A percentile compares a stretch with the other conserved stretches of the same genome.
phyloP scores from a whole-genome alignment of 1,139 yeast species.

The Eremothecium sinecaudum region DNA sequence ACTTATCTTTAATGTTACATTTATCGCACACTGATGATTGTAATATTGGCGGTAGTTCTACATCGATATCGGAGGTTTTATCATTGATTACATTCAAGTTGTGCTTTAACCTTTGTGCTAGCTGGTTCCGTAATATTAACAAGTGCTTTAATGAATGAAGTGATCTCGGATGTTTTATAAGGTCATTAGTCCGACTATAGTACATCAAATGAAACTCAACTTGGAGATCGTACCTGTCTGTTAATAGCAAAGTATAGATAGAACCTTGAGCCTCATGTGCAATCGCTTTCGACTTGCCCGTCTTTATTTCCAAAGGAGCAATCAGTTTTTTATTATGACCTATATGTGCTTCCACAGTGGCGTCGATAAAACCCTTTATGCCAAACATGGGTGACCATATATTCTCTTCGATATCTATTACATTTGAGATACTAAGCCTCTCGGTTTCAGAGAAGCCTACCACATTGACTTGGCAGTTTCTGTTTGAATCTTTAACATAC shows the following conservation, averaged over 20 bases:
- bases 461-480: constrained; percentile 28
- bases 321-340: constrained; percentile 36
- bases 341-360: constrained; percentile 57
- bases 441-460: constrained; percentile 37
- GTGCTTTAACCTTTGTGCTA: constrained; percentile 51
- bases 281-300: constrained; percentile 56
- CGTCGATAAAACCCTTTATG: constrained; percentile 85
- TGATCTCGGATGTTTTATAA: constrained; percentile 48
- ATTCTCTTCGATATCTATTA: constrained; percentile 80
- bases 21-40: constrained; percentile 53
- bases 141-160: constrained; percentile 50
- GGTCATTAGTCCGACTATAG: constrained; percentile 56
- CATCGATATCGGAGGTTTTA: constrained; percentile 3
- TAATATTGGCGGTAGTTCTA: constrained; percentile 44
- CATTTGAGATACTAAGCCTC: constrained; percentile 47
- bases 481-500: constrained; percentile 31
- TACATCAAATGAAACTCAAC: constrained; percentile 59
- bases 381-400: constrained; percentile 91
- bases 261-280: constrained; percentile 83
- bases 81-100: constrained; percentile 32
- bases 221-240: constrained; percentile 67
- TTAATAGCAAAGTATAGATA: constrained; percentile 68
- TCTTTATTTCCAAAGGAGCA: constrained; percentile 81
- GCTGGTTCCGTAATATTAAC: constrained; percentile 58
- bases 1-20: constrained; percentile 52